Base-by-base conservation (phyloP, 305 asterid genomes). In the Nicotiana rustica region DNA sequence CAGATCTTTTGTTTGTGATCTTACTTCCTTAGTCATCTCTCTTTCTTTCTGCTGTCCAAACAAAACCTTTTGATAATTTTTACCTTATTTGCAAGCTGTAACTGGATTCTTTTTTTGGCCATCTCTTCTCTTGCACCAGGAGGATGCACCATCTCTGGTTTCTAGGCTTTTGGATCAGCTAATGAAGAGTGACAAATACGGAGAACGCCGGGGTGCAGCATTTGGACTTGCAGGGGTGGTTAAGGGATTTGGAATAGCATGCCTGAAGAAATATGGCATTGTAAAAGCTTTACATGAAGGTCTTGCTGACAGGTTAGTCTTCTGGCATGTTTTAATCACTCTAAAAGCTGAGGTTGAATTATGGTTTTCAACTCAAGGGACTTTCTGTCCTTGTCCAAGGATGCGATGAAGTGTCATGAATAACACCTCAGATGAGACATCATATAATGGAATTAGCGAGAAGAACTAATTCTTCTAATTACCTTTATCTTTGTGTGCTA, bases 131-230 rank as follows among this genome's bases (percentile, higher is more conserved):
- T 76, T 87, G 83, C 81, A 67, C 59, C 88, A 97, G 99, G 99
- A 97, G 80, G 98, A 95, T 88, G 99, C 95, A 82, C 92, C 88
- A 67, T 87, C 91, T 86, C 97, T 97, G 80, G 89, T 95, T 87
- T 93, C 97, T 81, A 90, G 91, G 84, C 90, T 97, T 89, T 91
- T 97, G 85, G 91, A 84, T 90, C 93, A 91, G 90, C 88, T 97
- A 86, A 91, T 93, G 99, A 97, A 92, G 90, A 95, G 93, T 88
- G 99, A 97, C 85, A 97, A 92, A 90, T 97, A 97, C 80, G 99
- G 99, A 88, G 99, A 97, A 86, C 99, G 99, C 70, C 99, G 99
- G 79, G 99, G 99, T 85, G 99, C 99, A 65, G 99, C 99, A 41
- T 97, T 97, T 93, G 99, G 99, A 77, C 92, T 95, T 65, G 98